Base-by-base conservation (phyloP, 176 grass and related monocot genomes). In the Zoysia pacifica region DNA sequence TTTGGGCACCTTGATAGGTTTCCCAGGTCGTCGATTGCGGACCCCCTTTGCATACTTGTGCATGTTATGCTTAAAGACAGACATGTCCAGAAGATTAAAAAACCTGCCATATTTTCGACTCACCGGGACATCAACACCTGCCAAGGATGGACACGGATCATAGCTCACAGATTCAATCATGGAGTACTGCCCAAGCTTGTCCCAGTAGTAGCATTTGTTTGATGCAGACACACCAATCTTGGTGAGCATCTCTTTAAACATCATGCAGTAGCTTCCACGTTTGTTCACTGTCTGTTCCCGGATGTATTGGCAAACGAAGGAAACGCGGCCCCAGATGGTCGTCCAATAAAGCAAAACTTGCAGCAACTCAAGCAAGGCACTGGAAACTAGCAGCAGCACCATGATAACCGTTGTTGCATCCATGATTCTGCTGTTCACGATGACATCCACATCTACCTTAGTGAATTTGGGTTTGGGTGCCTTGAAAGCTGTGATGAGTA, bases 101-200 rank as follows among this genome's bases (percentile, higher is more conserved):
- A 50, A 70, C 14, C 0, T 66, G 39, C 3, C 1, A 43, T 43
- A 18, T 66, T 46, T 68, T 19, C 16, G 16, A 10, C 4, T 14
- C 2, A 71, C n/a, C 13, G 47, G 10, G 68, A 48, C n/a, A 8
- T 45, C 65, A 45, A 44, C 15, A 45, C 36, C 37, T 40, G 13
- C 38, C 11, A 8, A 1, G 48, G 35, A 10, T 13, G 53, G 47
- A 48, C 1, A 50, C 3, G 15, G 16, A 2, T 18, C 1, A 35
- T 40, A 65, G 1, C 2, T 6, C 28, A 65, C 37, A 9, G 46
- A 67, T 7, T 67, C 62, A 20, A 79, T 0, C 45, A 55, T 12
- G 1, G 76, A 79, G 18, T 79, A 79, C 48, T 79, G 76, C 18
- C 76, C 76, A 42, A 78, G 42, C 47, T 67, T 78, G 36, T 78